Evolutionary conservation across 1,139 yeast genomes (phyloP), one percentile per base, ranked within the genome.

Genomic region (Kodamaea derodonti): DNA sequence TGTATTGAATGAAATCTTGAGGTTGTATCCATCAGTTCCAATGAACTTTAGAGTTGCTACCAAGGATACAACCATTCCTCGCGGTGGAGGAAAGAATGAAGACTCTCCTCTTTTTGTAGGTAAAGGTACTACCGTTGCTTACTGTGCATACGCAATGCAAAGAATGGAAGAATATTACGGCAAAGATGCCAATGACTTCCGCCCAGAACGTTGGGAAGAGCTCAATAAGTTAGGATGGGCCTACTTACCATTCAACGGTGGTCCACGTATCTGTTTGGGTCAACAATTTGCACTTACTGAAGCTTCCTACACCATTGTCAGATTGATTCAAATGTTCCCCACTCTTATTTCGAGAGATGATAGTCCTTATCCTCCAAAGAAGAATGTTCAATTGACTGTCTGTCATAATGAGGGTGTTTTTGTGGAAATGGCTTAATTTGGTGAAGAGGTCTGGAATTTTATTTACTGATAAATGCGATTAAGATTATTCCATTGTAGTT

Each of bases 281-380:
- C 80, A 75, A 52, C 80, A 75, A 48, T 75, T 72, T 52, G 80
- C 80, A 1, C 61, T 75, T 35, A 72, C 78, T 13, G 81, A 75
- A 52, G 74, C 76, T 4, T 59, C 72, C 4, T 74, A 71, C 41
- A 65, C 67, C 9, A 43, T 67, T 26, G 61, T 60, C 12, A 54
- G 79, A 36, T 48, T 75, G 30, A 49, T 27, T 3, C 56, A 51
- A 34, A 29, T 22, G n/a, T 32, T 25, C 11, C 60, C 65, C n/a
- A 51, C 55, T 36, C 48, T 64, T 38, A 52, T 55, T 36, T 47
- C 61, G 37, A 45, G 42, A 2, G 52, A 42, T 25, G 65, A 56
- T 33, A 23, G 17, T 11, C 48, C 48, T 14, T 59, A 59, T 38
- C 67, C 67, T 31, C 64, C 65, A 30, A 58, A 56, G 46, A 43